These are phyloP conservation scores for Porphyrellus cyaneotinctus DNA, from an alignment of 768 basidiomycete species.

Conservation along the genomic window DNA sequence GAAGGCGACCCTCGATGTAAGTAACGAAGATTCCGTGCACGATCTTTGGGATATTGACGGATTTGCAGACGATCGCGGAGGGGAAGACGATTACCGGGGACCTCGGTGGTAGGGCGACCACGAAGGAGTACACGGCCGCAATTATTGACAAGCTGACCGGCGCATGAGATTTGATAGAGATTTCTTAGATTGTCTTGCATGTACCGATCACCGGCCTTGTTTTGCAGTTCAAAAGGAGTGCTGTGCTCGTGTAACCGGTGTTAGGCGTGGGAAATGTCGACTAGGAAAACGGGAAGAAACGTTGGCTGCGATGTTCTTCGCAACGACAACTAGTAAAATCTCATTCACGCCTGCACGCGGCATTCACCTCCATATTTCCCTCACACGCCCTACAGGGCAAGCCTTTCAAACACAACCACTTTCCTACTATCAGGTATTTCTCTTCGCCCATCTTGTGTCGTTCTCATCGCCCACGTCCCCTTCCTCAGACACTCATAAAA, in stretches of 20 bases:
- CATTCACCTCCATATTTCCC: slow-evolving; percentile 53
- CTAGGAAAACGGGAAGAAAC: slow-evolving; percentile 14
- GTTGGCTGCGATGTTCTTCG: slow-evolving; percentile 21
- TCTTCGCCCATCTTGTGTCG: slow-evolving; percentile 3
- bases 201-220: slow-evolving; percentile 1
- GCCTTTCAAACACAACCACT: slow-evolving; percentile 46
- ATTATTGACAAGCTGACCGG: slow-evolving; percentile 70
- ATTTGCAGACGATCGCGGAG: slow-evolving; percentile 86
- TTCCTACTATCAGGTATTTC: slow-evolving; percentile 46
- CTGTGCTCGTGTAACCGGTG: slow-evolving; percentile 9
- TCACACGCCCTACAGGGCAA: slow-evolving; percentile 92
- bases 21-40: slow-evolving; percentile 28
- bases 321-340: slow-evolving; percentile 43
- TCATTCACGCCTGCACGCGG: slow-evolving; percentile 51
- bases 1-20: slow-evolving; percentile 81
- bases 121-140: slow-evolving; percentile 82
- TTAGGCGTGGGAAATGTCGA: slow-evolving; percentile 26
- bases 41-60: slow-evolving; percentile 4
- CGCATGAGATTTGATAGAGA: slow-evolving; percentile 16
- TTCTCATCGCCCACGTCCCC: slow-evolving; percentile 18
- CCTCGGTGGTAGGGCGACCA: slow-evolving; percentile 88
- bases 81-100: slow-evolving; percentile 95
- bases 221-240: neutral
- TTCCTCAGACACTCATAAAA: slow-evolving; percentile 46
- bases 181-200: neutral